These are phyloP conservation scores for Knoxia roxburghii DNA, from an alignment of 257 asterid species.

Conservation along the genomic window DNA sequence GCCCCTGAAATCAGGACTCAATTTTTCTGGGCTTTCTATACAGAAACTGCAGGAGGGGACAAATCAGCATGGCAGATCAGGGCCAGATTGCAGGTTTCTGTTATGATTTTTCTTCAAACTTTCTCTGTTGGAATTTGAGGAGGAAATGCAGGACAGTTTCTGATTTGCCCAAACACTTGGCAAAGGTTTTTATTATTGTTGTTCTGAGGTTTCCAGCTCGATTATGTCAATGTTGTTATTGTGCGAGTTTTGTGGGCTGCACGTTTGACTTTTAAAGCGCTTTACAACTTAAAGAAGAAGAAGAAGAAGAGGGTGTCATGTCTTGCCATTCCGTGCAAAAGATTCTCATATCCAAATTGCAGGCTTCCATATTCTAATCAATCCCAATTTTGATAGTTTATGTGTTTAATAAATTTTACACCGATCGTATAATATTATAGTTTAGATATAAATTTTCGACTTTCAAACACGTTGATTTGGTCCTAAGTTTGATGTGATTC, in stretches of 20 bases:
- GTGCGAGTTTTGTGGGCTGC: conserved; percentile 15
- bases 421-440: too few species aligned
- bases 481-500: not conserved
- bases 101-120: not conserved
- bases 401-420: too few species aligned
- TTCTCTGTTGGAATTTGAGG: not conserved
- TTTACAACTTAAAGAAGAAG: too few species aligned
- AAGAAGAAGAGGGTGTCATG: conserved; percentile 2
- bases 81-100: not conserved
- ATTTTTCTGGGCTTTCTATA: not conserved
- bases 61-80: conserved; percentile 8
- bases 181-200: conserved; percentile 15
- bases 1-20: not conserved
- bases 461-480: too few species aligned
- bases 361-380: not conserved
- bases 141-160: conserved; percentile 4
- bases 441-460: too few species aligned
- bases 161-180: conserved; percentile 24
- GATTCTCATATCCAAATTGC: conserved; percentile 3
- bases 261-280: conserved; percentile 12
- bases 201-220: not conserved
- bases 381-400: not conserved
- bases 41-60: conserved; percentile 13
- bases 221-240: conserved; percentile 1
- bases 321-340: not conserved